Base-by-base conservation (phyloP, 768 basidiomycete genomes). In the Thelephora ganbajun region DNA sequence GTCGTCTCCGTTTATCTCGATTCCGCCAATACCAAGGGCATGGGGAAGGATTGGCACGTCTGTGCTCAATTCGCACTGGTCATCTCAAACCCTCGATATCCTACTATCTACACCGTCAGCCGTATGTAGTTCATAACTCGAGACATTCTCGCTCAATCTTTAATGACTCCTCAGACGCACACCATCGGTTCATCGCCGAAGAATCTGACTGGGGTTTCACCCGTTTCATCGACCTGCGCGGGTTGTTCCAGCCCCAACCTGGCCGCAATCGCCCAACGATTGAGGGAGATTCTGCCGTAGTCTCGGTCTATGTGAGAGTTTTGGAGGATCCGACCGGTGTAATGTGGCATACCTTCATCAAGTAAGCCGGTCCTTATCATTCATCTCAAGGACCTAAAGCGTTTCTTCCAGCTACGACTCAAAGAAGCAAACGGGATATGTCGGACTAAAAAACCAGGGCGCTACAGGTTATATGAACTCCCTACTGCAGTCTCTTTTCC, bases 401-500 rank as follows among this genome's bases (percentile, higher is more conserved):
- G 53, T 41, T 51, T 44, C 45, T 43, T 50, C 3, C 54, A 99
- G 96, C 67, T 99, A 99, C 63, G 96, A 99, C 62, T 99, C 96
- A 36, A 99, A 98, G 78, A 96, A 97, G 68, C 93, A 97, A 69
- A 99, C 96, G 0, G 96, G 94, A 16, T 92, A 74, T 59, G 96
- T 99, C 48, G 96, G 96, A 7, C 65, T 99, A 57, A 99, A 99
- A 70, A 99, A 99, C 60, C 96, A 99, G 63, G 96, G 96, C 39
- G 96, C 96, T 37, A 99, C 96, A 43, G 98, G 96, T 69, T 99
- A 99, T 66, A 98, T 99, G 96, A 99, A 99, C 66, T 98, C 96
- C 11, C 72, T 99, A 22, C 76, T 99, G 19, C 96, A 99, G 61
- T 98, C 94, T 9, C 69, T 98, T 12, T 99, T 71, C 67, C 96